Evolutionary conservation across 768 basidiomycete genomes (phyloP), one percentile per base, ranked within the genome.

Genomic region (Termitomyces sp.): DNA sequence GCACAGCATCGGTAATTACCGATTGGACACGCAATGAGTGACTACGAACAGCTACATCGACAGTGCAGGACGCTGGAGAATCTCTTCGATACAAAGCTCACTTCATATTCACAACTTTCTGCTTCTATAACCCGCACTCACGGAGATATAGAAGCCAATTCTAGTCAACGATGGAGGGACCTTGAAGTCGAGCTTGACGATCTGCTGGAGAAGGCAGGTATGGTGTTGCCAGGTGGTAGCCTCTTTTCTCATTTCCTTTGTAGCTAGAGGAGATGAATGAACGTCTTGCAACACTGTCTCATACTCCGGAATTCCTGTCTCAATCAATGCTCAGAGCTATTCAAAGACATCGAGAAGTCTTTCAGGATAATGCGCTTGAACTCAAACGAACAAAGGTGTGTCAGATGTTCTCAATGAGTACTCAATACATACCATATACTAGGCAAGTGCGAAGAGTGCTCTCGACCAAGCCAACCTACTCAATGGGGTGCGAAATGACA

Each of bases 61-160:
- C 94, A 96, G 72, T 92, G 92, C 73, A 81, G 95, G 65, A 94
- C 94, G 5, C 84, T 98, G 28, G 96, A 98, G 69, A 92, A 93
- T 47, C 80, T 93, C 24, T 90, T 98, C 61, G 93, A 97, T 68
- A 76, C 89, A 33, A 96, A 97, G 70, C 80, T 99, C 32, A 92
- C 92, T 0, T 80, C 92, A 10, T 98, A 98, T 72, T 85, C 92
- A 20, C 90, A 92, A 64, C 77, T 97, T 43, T 93, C 90, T 8
- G 82, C 88, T 4, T 78, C 77, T 32, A 79, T 88, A 60, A 81
- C 83, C 13, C 76, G 76, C 56, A 72, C 72, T 20, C 77, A 72
- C 44, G 72, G 81, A 59, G 90, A 88, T 66, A 64, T 92, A 28
- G 90, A 92, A 68, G 83, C 88, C 5, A 77, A 80, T 12, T 84